These are phyloP conservation scores for Mycena latifolia DNA, from an alignment of 768 basidiomycete species.

Conservation along the genomic window DNA sequence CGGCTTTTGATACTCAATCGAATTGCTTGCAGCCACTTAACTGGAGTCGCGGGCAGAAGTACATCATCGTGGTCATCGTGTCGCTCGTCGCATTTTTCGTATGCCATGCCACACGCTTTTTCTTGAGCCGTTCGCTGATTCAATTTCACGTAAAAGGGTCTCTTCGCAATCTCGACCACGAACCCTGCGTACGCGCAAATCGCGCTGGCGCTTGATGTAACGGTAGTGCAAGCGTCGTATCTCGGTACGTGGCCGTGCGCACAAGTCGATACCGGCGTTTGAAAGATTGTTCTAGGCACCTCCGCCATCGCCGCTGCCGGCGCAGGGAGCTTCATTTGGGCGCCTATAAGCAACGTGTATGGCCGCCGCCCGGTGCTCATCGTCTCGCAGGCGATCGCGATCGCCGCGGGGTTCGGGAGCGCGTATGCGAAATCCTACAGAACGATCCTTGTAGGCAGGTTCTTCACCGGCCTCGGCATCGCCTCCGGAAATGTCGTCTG, in stretches of 20 bases:
- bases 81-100: constrained; percentile 38
- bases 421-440: constrained; percentile 34
- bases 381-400: constrained; percentile 34
- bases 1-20: not conserved
- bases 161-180: constrained; percentile 34
- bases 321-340: constrained; percentile 39
- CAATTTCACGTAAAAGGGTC: constrained; percentile 8
- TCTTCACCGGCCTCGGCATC: constrained; percentile 36
- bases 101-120: constrained; percentile 1
- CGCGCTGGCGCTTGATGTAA: constrained; percentile 22
- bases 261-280: not conserved
- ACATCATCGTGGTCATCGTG: constrained; percentile 32
- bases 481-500: constrained; percentile 33
- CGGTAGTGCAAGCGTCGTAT: constrained; percentile 31
- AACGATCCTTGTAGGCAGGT: constrained; percentile 28
- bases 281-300: constrained; percentile 27
- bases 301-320: constrained; percentile 36
- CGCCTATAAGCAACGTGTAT: constrained; percentile 41
- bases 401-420: constrained; percentile 34
- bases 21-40: constrained; percentile 36
- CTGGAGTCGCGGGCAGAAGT: constrained; percentile 37
- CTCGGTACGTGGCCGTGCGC: constrained; percentile 14
- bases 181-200: constrained; percentile 41
- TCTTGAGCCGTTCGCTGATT: no score
- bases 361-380: constrained; percentile 41